These are phyloP conservation scores for Phytophthora capsici DNA, from an alignment of 352 stramenopile species.

Conservation along the genomic window DNA sequence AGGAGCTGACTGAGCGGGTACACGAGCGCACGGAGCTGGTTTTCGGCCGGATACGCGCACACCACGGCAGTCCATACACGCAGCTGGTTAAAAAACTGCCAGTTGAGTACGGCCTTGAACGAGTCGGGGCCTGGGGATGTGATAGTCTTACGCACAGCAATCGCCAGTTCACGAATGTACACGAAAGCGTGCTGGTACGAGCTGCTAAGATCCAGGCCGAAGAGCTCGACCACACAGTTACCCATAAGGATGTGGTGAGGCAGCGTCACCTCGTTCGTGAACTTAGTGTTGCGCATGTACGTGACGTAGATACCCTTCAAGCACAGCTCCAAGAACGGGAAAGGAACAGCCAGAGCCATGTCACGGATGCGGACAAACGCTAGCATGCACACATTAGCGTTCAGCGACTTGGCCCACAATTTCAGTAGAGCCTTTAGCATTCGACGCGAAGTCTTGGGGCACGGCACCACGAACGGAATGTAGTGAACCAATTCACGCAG, in stretches of 20 bases:
- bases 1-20: constrained; percentile 96
- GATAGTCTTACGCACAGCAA: constrained; percentile 97
- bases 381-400: constrained; percentile 88
- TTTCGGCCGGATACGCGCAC: constrained; percentile 83
- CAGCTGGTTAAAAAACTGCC: constrained; percentile 98
- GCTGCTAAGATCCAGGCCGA: constrained; percentile 94
- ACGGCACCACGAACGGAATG: constrained; percentile 72
- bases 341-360: constrained; percentile 94
- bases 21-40: constrained; percentile 92
- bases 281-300: constrained; percentile 97
- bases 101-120: constrained; percentile 93
- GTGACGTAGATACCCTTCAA: constrained; percentile 96
- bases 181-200: constrained; percentile 99
- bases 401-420: constrained; percentile 86
- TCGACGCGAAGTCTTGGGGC: constrained; percentile 65
- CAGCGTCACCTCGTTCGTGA: constrained; percentile 89
- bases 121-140: constrained; percentile 92
- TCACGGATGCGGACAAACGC: constrained; percentile 97
- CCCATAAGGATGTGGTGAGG: constrained; percentile 92
- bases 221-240: constrained; percentile 99
- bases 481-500: constrained; percentile 84
- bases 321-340: constrained; percentile 96
- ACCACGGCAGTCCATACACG: constrained; percentile 97
- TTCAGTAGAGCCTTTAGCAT: constrained; percentile 87
- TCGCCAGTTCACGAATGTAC: constrained; percentile 98